Evolutionary conservation across 495 filamentous ascomycete species (phyloP).

Genomic region (Talaromyces ruber): DNA sequence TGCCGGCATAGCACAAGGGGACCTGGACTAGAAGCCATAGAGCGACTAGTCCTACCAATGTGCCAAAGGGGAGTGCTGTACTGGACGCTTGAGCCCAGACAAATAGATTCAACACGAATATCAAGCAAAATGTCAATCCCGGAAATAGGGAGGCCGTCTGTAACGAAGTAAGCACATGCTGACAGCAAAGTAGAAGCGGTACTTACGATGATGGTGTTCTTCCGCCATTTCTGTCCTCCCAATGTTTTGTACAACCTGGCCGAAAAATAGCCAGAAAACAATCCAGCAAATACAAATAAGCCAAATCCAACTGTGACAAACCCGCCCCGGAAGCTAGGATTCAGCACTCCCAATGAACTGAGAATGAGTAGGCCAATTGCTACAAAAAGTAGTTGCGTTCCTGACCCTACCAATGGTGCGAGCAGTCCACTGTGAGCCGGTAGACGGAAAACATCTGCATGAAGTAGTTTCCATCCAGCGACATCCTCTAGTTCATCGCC

Average conservation of each 20-base stretch:
- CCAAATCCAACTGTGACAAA: constrained; percentile 84
- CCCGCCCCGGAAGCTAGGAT: constrained; percentile 86
- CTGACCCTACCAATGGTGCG: constrained; percentile 80
- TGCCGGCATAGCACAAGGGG: constrained; percentile 78
- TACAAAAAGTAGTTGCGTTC: constrained; percentile 88
- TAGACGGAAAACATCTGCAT: constrained; percentile 85
- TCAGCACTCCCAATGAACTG: constrained; percentile 74
- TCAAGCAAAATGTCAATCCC: constrained; percentile 66
- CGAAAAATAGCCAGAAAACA: constrained; percentile 92
- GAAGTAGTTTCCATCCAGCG: constrained; percentile 91
- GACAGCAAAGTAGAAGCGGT: not conserved
- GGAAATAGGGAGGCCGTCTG: constrained; percentile 76
- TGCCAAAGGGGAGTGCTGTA: constrained; percentile 84
- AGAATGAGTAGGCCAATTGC: constrained; percentile 68
- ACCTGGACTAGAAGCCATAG: constrained; percentile 89
- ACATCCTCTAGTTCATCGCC: constrained; percentile 84
- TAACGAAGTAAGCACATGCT: constrained; percentile 15
- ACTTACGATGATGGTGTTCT: constrained; percentile 65
- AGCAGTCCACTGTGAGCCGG: constrained; percentile 69
- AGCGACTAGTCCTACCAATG: constrained; percentile 64
- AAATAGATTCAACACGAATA: constrained; percentile 86
- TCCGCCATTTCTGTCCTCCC: constrained; percentile 68
- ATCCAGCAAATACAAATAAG: constrained; percentile 78
- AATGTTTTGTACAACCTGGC: constrained; percentile 81
- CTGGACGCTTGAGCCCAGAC: constrained; percentile 91